Percentiles rank a stretch among this genome's conserved stretches.
These are phyloP conservation scores for Candida berthetii DNA, from an alignment of 805 yeast genomes.

Conservation along the genomic window DNA sequence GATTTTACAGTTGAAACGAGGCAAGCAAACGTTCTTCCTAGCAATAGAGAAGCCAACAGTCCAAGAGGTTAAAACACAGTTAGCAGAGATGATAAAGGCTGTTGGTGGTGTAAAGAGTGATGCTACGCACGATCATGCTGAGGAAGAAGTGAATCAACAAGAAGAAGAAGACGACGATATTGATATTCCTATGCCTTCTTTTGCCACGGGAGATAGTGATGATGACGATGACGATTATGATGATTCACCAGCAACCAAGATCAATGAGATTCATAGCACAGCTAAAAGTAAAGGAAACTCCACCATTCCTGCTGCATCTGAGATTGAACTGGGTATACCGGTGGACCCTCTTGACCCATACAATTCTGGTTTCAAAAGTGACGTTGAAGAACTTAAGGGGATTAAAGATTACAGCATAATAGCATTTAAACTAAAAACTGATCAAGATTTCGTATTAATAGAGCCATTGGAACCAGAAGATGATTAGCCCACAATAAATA, in stretches of 20 bases:
- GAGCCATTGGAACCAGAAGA: constrained; percentile 2
- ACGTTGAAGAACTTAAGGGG: constrained; percentile 5
- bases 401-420: constrained; percentile 10
- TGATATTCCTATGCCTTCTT: constrained; percentile 33
- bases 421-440: constrained; percentile 16
- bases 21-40: constrained; percentile 27
- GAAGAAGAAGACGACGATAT: constrained; percentile 19
- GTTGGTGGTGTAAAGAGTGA: constrained; percentile 56
- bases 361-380: constrained; percentile 14
- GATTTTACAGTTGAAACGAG: constrained; percentile 23
- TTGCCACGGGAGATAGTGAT: constrained; percentile 22
- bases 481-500: too few species aligned
- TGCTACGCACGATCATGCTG: too few species aligned
- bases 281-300: constrained; percentile 3
- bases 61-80: constrained; percentile 19
- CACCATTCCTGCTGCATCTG: constrained; percentile 7
- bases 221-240: constrained; percentile 23
- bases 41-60: constrained; percentile 18
- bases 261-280: constrained; percentile 1
- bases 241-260: constrained; percentile 6
- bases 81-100: constrained; percentile 32
- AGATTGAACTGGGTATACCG: constrained; percentile 13
- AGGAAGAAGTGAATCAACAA: constrained; percentile 2
- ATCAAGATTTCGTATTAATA: constrained; percentile 9
- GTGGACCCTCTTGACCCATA: constrained; percentile 12